Evolutionary conservation across 257 asterid genomes (phyloP).

Genomic region (Anisodus acutangulus): DNA sequence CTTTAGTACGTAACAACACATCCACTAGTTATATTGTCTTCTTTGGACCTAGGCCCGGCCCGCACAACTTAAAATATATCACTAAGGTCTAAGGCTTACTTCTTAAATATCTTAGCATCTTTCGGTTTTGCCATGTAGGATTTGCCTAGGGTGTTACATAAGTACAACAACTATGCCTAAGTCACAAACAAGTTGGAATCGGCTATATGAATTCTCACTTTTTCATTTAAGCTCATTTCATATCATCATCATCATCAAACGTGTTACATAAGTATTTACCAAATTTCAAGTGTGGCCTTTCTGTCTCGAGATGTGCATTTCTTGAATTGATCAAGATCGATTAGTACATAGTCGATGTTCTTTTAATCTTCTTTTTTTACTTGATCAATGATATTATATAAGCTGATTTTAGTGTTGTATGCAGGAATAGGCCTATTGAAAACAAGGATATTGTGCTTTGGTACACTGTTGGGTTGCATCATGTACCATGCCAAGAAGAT

Average conservation of each 20-base stretch:
- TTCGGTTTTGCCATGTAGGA: too few species aligned
- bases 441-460: conserved; percentile 74
- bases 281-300: neutral
- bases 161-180: too few species aligned
- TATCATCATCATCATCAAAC: too few species aligned
- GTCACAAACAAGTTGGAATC: too few species aligned
- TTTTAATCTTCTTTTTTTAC: neutral
- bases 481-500: conserved; percentile 72
- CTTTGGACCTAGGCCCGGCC: neutral
- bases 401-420: neutral
- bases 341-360: neutral
- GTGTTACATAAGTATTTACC: neutral
- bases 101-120: neutral
- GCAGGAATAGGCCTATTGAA: conserved; percentile 59
- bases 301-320: neutral
- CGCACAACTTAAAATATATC: neutral
- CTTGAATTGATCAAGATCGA: neutral
- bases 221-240: too few species aligned
- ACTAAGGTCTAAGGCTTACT: neutral
- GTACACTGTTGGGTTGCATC: conserved; percentile 81
- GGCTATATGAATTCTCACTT: too few species aligned
- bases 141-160: neutral
- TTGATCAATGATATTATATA: neutral
- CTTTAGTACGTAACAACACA: neutral
- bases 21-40: neutral